Base-by-base conservation (phyloP, 2,329 filamentous ascomycete genomes). In the Diaporthe ampelina region DNA sequence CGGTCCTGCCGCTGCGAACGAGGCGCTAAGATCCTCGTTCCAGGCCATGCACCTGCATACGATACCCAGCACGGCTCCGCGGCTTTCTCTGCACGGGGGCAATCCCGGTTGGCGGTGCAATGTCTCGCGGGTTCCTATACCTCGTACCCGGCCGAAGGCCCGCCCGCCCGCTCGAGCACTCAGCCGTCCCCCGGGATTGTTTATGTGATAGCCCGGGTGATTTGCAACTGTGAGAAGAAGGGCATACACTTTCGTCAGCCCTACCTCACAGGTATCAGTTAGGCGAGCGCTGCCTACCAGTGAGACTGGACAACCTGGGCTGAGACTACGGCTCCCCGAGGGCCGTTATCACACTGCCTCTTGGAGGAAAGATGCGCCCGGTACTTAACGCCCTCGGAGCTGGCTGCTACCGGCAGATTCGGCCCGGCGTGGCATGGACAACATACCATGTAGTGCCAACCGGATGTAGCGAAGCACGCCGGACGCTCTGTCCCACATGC, bases 61-160 rank as follows among this genome's bases (percentile, higher is more conserved):
- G 59, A 65, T 65, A 54, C 63, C 32, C 63, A 52, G 48, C 48
- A 21, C 45, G 45, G 63, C 63, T 40, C 63, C 63, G 32, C 48
- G 35, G 29, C n/a, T 17, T 17, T 40, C 52, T 24, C 48, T 37
- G n/a, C n/a, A 54, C 48, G 63, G 63, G 63, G 63, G 45, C 63
- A 54, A 68, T 68, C 63, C 48, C 63, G 63, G 63, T 68, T 24
- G 21, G 45, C 48, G 48, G 17, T 32, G 19, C 32, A 17, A 26
- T 26, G 15, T 40, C 45, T 68, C 48, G 45, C 48, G 32, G 48
- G 32, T 26, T 54, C 45, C 48, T 21, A 26, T 10, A 29, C 26
- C 63, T 52, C 21, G 45, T 37, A 52, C 63, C 45, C 45, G 45
- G 45, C 63, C 45, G 63, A 45, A 67, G 61, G 61, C 61, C 63